Percentiles rank a stretch among this genome's conserved stretches.
Conservation (phyloP, 2,329 filamentous ascomycete species). For the Byssoonygena ceratinophila region DNA sequence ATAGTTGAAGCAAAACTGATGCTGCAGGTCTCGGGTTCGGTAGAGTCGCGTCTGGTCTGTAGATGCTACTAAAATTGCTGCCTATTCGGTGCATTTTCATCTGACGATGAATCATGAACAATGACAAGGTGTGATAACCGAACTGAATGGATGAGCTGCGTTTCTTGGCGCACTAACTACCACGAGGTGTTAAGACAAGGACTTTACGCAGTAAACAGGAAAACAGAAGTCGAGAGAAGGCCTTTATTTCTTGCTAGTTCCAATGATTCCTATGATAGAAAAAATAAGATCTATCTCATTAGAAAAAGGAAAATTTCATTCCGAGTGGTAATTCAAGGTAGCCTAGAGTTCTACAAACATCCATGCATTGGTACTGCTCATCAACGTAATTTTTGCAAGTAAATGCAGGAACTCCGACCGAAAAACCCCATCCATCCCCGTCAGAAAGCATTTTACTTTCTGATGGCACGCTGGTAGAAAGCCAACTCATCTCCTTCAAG, state of each 20-base stretch:
- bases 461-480: constrained; percentile 99
- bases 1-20: not conserved
- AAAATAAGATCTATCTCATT: not conserved
- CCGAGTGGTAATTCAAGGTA: constrained; percentile 27
- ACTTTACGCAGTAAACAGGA: too few species aligned
- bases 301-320: constrained; percentile 22
- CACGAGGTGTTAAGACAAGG: too few species aligned
- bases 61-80: not conserved
- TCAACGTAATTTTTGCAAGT: constrained; percentile 23
- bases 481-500: constrained; percentile 98
- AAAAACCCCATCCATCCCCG: constrained; percentile 17
- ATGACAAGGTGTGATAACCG: too few species aligned
- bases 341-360: constrained; percentile 34
- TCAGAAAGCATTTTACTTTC: constrained; percentile 62
- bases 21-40: too few species aligned
- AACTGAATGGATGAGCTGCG: too few species aligned
- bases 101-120: too few species aligned
- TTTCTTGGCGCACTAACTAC: not conserved
- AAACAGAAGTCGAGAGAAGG: too few species aligned
- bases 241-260: too few species aligned
- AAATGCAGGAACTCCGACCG: constrained; percentile 32
- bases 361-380: constrained; percentile 20
- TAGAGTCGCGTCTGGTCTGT: not conserved
- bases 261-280: too few species aligned
- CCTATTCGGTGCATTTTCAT: too few species aligned